These are phyloP conservation scores for Penicillium goetzii DNA, from an alignment of 495 filamentous ascomycete genomes.

Conservation along the genomic window DNA sequence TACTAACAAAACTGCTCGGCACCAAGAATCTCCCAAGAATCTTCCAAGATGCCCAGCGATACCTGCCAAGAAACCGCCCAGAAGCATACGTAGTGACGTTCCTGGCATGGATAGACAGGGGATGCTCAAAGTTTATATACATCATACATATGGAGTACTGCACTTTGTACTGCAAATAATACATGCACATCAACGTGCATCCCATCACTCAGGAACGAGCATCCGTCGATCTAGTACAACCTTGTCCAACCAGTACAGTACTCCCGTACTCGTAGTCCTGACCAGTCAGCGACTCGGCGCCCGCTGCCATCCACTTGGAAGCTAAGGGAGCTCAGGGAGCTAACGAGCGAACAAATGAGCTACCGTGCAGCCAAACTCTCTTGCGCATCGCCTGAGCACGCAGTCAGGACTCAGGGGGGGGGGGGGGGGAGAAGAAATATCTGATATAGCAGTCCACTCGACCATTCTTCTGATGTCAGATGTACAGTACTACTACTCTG, in stretches of 20 bases:
- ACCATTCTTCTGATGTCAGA: not conserved
- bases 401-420: no score
- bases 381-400: conserved; percentile 15
- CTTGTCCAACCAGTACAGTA: not conserved
- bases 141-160: no score
- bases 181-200: not conserved
- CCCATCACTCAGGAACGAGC: not conserved
- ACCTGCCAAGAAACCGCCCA: not conserved
- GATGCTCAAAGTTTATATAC: not conserved
- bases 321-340: conserved; percentile 8
- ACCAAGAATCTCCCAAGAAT: conserved; percentile 12
- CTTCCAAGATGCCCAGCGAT: not conserved
- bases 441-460: not conserved
- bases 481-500: no score
- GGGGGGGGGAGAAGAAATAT: not conserved
- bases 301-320: conserved; percentile 9
- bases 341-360: not conserved
- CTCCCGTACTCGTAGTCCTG: not conserved
- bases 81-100: not conserved
- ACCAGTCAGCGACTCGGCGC: conserved; percentile 8
- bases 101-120: conserved; percentile 5
- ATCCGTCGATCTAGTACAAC: conserved; percentile 16
- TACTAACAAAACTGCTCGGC: not conserved
- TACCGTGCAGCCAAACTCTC: not conserved
- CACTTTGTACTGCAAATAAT: not conserved